Conservation (phyloP, 352 stramenopile species). For the Aphanomyces invadans region DNA sequence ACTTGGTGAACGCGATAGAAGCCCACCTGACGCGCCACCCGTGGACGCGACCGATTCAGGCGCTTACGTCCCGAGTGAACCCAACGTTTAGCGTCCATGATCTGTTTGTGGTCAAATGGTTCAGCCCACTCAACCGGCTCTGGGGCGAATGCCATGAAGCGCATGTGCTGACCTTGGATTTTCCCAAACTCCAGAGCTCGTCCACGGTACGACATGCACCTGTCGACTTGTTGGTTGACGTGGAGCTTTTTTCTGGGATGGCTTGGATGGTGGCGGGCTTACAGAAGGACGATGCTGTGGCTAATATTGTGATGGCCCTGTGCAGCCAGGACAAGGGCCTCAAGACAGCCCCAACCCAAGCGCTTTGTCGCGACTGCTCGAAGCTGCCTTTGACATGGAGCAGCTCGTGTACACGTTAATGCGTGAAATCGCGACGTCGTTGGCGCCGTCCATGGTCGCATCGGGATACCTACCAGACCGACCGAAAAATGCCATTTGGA, state of each 20-base stretch:
- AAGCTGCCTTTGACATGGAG: slow-evolving; percentile 16
- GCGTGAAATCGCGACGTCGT: background rate
- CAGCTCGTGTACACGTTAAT: slow-evolving; percentile 7
- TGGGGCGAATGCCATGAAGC: slow-evolving; percentile 75
- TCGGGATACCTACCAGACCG: background rate
- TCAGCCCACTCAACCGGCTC: slow-evolving; percentile 74
- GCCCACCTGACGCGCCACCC: slow-evolving; percentile 32
- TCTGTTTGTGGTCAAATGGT: slow-evolving; percentile 66
- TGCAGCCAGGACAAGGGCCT: no score
- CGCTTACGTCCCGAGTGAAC: slow-evolving; percentile 68
- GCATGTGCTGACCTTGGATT: slow-evolving; percentile 52
- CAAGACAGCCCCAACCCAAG: no score
- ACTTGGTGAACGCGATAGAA: background rate
- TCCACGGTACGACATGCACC: slow-evolving; percentile 13
- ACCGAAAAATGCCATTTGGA: slow-evolving; percentile 33
- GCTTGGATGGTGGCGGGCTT: no score
- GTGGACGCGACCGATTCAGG: background rate
- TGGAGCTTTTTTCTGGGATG: no score
- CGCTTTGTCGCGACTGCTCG: no score
- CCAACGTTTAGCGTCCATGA: slow-evolving; percentile 63
- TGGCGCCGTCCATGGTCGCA: slow-evolving; percentile 8
- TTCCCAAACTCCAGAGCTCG: no score
- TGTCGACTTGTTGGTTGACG: no score
- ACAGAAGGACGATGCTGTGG: no score
- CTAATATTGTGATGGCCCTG: no score